These are phyloP conservation scores for Eucalyptus regnans DNA, from an alignment of 345 rosid genomes.

Conservation along the genomic window DNA sequence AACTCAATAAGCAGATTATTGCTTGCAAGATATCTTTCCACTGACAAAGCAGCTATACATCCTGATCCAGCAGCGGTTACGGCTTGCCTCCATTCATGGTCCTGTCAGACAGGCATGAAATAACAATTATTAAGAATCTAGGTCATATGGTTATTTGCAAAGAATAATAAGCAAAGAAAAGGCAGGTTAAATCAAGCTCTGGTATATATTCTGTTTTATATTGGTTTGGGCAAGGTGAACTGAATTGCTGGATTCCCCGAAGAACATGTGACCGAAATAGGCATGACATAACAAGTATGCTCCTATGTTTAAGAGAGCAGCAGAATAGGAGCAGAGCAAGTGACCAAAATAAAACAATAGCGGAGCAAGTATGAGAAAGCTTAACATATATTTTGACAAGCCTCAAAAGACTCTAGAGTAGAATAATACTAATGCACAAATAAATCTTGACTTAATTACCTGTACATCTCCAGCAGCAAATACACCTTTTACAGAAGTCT, in stretches of 20 bases:
- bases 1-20: constrained; percentile 85
- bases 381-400: not conserved
- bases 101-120: constrained; percentile 18
- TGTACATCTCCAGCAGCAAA: constrained; percentile 99
- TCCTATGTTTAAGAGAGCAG: not conserved
- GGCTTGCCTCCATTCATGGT: constrained; percentile 98
- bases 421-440: not conserved
- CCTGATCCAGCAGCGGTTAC: constrained; percentile 96
- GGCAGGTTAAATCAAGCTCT: not conserved
- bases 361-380: not conserved
- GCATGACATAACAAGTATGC: not conserved
- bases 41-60: constrained; percentile 94
- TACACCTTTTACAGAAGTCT: constrained; percentile 84
- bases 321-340: not conserved
- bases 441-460: constrained; percentile 26
- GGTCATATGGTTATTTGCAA: not conserved
- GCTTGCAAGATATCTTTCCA: constrained; percentile 84
- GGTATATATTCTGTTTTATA: not conserved
- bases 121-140: not conserved
- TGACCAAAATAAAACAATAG: not conserved
- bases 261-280: not conserved
- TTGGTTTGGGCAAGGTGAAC: not conserved
- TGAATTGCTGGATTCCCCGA: not conserved
- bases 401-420: not conserved
- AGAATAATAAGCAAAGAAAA: not conserved